Percentiles rank a stretch among this genome's conserved stretches.
Conservation (phyloP, 1,139 yeast species). For the Geotrichum bryndzae region DNA sequence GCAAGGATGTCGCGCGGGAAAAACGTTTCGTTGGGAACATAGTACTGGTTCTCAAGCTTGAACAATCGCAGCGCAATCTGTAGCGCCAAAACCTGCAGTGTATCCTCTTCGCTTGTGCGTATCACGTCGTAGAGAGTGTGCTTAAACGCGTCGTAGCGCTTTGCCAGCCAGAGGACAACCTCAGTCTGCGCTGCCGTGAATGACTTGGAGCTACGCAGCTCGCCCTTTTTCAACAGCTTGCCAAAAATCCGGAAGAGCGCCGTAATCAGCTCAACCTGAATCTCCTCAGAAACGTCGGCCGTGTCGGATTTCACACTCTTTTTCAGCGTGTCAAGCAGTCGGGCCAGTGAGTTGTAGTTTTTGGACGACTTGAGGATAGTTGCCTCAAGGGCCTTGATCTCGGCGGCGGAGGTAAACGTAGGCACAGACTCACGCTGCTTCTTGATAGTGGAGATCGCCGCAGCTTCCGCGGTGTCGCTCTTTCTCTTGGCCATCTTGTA, state of each 20-base stretch:
- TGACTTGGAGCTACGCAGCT: slow-evolving; percentile 36
- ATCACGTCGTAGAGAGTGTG: slow-evolving; percentile 39
- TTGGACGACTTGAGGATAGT: slow-evolving; percentile 39
- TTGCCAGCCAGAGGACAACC: slow-evolving; percentile 50
- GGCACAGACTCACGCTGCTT: slow-evolving; percentile 7
- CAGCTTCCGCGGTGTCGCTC: neutral
- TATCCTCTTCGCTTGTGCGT: slow-evolving; percentile 34
- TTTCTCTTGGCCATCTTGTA: slow-evolving; percentile 9
- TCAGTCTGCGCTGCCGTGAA: slow-evolving; percentile 39
- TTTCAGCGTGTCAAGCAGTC: slow-evolving; percentile 41
- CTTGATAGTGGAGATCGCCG: neutral
- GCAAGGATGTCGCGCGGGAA: slow-evolving; percentile 59
- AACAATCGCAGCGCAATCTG: slow-evolving; percentile 60
- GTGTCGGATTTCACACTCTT: slow-evolving; percentile 19
- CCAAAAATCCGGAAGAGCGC: slow-evolving; percentile 54
- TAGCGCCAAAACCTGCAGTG: slow-evolving; percentile 55
- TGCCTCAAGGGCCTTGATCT: slow-evolving; percentile 9
- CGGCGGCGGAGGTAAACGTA: slow-evolving; percentile 2
- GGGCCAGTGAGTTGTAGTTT: slow-evolving; percentile 49
- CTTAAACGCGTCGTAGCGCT: slow-evolving; percentile 55
- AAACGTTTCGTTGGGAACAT: slow-evolving; percentile 48
- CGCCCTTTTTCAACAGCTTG: slow-evolving; percentile 46
- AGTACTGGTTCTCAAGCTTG: slow-evolving; percentile 52
- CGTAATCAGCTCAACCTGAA: slow-evolving; percentile 38
- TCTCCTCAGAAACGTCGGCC: slow-evolving; percentile 26